These are phyloP conservation scores for Naegleria gruberi DNA, from an alignment of 208 protist species.

Conservation along the genomic window DNA sequence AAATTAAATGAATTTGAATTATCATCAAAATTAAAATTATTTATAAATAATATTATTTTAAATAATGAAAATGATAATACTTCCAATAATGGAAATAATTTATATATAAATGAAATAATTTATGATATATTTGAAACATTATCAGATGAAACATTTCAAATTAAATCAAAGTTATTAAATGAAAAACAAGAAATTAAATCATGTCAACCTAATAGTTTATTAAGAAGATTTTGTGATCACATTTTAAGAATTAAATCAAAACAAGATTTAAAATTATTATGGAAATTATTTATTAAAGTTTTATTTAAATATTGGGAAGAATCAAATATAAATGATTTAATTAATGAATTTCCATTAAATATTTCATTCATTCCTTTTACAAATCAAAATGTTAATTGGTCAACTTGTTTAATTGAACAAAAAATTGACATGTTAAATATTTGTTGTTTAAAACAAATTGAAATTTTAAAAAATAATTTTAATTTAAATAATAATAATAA, in stretches of 20 bases:
- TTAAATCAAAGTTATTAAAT: too few relatives aligned
- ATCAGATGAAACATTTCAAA: too few relatives aligned
- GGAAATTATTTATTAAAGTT: not conserved
- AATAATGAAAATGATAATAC: too few relatives aligned
- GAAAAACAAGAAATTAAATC: too few relatives aligned
- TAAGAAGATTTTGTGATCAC: not conserved
- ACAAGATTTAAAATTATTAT: not conserved
- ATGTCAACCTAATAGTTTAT: not conserved
- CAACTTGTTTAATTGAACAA: slow-evolving; percentile 1
- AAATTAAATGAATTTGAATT: too few relatives aligned
- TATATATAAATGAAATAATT: too few relatives aligned
- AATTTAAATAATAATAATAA: too few relatives aligned
- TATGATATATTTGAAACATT: too few relatives aligned
- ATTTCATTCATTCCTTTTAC: not conserved
- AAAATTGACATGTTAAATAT: slow-evolving; percentile 19
- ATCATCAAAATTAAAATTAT: too few relatives aligned
- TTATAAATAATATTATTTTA: too few relatives aligned
- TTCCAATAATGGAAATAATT: too few relatives aligned
- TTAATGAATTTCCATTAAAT: not conserved
- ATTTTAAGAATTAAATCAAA: not conserved
- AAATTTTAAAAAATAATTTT: not conserved
- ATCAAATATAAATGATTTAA: not conserved
- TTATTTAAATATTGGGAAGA: not conserved
- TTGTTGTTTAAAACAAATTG: not conserved
- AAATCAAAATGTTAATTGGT: not conserved